Percentiles rank a stretch among this genome's conserved stretches.
Evolutionary conservation across 148 eudicot genomes (phyloP).

Genomic region (Diospyros kaki): DNA sequence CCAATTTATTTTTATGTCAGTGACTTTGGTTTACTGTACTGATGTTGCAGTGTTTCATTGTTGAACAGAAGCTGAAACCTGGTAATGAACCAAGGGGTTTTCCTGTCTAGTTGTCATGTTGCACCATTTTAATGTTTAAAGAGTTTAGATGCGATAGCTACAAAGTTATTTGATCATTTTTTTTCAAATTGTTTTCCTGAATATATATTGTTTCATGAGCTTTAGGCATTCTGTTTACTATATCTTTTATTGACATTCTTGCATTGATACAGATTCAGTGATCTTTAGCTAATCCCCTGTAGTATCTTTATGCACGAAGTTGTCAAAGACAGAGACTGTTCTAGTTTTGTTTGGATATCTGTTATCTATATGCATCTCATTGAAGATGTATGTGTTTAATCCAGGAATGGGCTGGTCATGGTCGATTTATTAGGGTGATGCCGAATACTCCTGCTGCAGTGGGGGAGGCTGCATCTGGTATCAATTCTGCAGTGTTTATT

Average conservation of each 20-base stretch:
- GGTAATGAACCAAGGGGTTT: neutral
- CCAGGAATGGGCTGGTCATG: slow-evolving; percentile 89
- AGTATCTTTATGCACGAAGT: neutral
- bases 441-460: slow-evolving; percentile 98
- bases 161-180: neutral
- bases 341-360: neutral
- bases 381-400: slow-evolving; percentile 1
- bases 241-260: neutral
- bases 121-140: neutral
- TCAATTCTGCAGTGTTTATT: neutral
- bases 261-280: neutral
- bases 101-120: neutral
- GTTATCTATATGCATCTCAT: neutral
- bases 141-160: slow-evolving; percentile 2
- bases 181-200: neutral
- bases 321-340: neutral
- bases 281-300: neutral
- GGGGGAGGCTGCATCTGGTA: slow-evolving; percentile 90
- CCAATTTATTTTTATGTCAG: neutral
- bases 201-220: neutral
- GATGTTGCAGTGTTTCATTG: neutral
- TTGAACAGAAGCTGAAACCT: neutral
- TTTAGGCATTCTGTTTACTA: too few species aligned
- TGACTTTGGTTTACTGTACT: neutral
- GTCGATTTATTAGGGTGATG: slow-evolving; percentile 88